phyloP scores from a whole-genome alignment of 306 rosid genomes.

The Abrus pulchellus region DNA sequence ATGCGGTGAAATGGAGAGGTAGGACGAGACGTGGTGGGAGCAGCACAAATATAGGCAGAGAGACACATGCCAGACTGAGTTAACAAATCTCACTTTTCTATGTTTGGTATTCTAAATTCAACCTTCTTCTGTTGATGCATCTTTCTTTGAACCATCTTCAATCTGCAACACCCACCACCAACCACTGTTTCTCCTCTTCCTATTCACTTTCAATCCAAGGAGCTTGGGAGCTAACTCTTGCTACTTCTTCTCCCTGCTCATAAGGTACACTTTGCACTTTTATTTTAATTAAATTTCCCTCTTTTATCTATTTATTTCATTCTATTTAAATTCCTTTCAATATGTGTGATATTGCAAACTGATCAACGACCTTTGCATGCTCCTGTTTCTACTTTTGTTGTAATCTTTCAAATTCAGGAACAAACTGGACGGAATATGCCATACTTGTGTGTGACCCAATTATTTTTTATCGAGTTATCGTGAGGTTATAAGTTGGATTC shows the following conservation, averaged over 20 bases:
- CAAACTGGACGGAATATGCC: neutral
- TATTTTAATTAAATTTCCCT: neutral
- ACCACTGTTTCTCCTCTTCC: constrained; percentile 37
- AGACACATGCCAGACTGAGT: constrained; percentile 36
- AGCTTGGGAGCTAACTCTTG: constrained; percentile 46
- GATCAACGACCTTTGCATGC: neutral
- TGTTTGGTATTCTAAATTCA: constrained; percentile 20
- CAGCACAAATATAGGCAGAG: constrained; percentile 58
- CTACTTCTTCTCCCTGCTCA: constrained; percentile 31
- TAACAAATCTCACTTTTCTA: constrained; percentile 36
- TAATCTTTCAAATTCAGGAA: neutral
- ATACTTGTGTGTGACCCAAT: neutral
- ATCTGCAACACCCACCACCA: neutral
- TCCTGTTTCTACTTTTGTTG: neutral
- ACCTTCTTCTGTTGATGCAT: neutral
- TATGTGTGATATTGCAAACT: constrained; percentile 12
- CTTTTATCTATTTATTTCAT: neutral
- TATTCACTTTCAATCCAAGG: constrained; percentile 23
- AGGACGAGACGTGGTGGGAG: constrained; percentile 71
- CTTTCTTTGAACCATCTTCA: constrained; percentile 5
- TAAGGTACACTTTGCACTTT: constrained; percentile 32
- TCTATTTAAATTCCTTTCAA: neutral
- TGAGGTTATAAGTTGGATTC: constrained; percentile 7
- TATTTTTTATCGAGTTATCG: neutral
- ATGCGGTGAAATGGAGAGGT: constrained; percentile 27